Evolutionary conservation across 305 asterid species (phyloP), one percentile per base, ranked within the genome.

Genomic region (Solanum chacoense): DNA sequence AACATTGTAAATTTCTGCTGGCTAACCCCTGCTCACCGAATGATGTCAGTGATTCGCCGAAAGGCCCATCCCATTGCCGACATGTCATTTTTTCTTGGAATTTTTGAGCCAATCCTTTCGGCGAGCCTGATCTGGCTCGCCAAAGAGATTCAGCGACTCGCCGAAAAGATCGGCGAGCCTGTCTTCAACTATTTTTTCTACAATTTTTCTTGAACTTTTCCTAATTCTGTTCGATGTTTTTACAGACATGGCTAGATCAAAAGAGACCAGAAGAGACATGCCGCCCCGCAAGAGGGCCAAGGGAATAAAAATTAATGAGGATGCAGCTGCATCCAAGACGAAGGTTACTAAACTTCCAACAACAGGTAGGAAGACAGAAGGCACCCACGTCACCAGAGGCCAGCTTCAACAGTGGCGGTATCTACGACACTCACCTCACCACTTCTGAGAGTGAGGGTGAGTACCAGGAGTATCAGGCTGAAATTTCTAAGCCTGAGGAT

Each of bases 41-140:
- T 34, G 5, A 0, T 34, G 5, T 34, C 7, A 0, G 7, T 0
- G 0, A 34, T 34, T 34, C 7, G 0, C 1, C 36, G 36, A 4
- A 5, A 34, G 36, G 6, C 7, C 36, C 36, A 1, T 34, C 0
- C 36, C 7, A 34, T 34, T 0, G 4, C 7, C 7, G 36, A 34
- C 7, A 34, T 34, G 36, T 7, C 36, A 34, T 4, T 34, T 34
- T 34, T 34, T 34, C 7, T 34, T 1, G 36, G 7, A 5, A 34
- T 34, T 34, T 5, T 34, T 34, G 36, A 34, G 36, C 7, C 36
- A 34, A 34, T 34, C 36, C 7, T 5, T 34, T 34, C 7, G 1
- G 36, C 7, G 36, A 34, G 7, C 36, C 36, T 7, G 7, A 34
- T 34, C 7, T 34, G 0, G 6, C 36, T 34, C 36, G 36, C 36